Base-by-base conservation (phyloP, 257 asterid genomes). In the Penstemon eatonii region DNA sequence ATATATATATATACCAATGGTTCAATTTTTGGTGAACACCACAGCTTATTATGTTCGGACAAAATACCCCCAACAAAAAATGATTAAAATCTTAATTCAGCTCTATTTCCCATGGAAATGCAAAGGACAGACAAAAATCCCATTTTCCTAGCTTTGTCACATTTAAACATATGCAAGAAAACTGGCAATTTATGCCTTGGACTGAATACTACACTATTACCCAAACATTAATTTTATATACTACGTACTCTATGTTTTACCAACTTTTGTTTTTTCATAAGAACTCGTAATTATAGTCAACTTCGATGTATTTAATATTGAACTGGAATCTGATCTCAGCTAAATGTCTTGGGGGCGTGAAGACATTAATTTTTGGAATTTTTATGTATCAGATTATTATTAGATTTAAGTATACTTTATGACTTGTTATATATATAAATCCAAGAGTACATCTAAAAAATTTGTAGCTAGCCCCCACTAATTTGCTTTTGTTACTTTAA, bases 261-360 rank as follows among this genome's bases (percentile, higher is more conserved):
- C 52, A 49, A 71, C 68, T 63, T 40, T 63, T 46, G 39, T 50
- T 74, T 82, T 75, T 82, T 76, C 79, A 15, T 64, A 47, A 42
- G 75, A 56, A 68, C 60, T 73, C 61, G 79, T 73, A 77, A 68
- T 63, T 42, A 52, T 79, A 77, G 92, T 83, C 95, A 85, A 82
- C 90, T 73, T 62, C 52, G 8, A 46, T 67, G 42, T 57, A 67
- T 62, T 76, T 66, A 41, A 49, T 72, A 41, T 69, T 64, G 69
- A 49, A 58, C 13, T 42, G 75, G 86, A 82, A 80, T 80, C 88
- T 78, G 63, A 76, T 10, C 71, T 68, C 65, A 37, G 57, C 78
- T 70, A 76, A 79, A 87, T 76, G 83, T 77, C 79, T 50, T 68
- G 68, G 74, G 70, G 70, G 75, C 45, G 70, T 67, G 77, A 72